These are phyloP conservation scores for Botrytis byssoidea DNA, from an alignment of 2,329 filamentous ascomycete genomes.

Conservation along the genomic window DNA sequence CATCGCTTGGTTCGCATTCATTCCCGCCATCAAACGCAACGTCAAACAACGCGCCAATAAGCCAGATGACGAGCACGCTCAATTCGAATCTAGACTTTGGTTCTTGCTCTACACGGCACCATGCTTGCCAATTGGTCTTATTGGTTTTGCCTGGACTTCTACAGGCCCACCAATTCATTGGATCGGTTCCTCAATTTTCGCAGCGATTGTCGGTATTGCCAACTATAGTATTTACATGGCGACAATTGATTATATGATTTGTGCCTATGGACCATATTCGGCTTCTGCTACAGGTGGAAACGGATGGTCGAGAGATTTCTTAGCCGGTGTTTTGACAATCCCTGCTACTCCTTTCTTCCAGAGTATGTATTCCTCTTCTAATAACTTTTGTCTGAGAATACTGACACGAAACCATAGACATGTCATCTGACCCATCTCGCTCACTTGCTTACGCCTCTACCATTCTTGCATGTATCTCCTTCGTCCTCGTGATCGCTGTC, in stretches of 20 bases:
- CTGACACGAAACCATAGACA: slow-evolving; percentile 8
- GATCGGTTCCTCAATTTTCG: slow-evolving; percentile 66
- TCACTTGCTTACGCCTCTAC: slow-evolving; percentile 60
- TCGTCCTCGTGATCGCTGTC: slow-evolving; percentile 60
- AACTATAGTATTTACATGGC: slow-evolving; percentile 74
- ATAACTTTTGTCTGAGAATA: neutral
- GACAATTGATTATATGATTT: slow-evolving; percentile 76
- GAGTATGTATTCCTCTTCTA: slow-evolving; percentile 37
- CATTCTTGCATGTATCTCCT: slow-evolving; percentile 60
- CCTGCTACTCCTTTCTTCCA: slow-evolving; percentile 64
- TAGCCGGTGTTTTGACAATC: slow-evolving; percentile 69
- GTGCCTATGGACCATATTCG: slow-evolving; percentile 69
- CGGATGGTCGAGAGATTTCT: slow-evolving; percentile 69
- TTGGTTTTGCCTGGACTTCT: slow-evolving; percentile 68
- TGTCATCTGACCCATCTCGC: slow-evolving; percentile 50
- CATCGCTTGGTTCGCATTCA: slow-evolving; percentile 58
- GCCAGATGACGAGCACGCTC: slow-evolving; percentile 55
- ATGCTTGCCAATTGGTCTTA: slow-evolving; percentile 63
- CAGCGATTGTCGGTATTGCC: slow-evolving; percentile 66
- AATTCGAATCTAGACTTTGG: slow-evolving; percentile 67
- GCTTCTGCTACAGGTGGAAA: slow-evolving; percentile 76
- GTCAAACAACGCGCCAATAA: slow-evolving; percentile 50
- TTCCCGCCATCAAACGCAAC: slow-evolving; percentile 56
- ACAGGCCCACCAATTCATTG: slow-evolving; percentile 63
- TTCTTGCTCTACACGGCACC: slow-evolving; percentile 62